These are phyloP conservation scores for Ajuga chamaepitys DNA, from an alignment of 257 asterid genomes.

Conservation along the genomic window DNA sequence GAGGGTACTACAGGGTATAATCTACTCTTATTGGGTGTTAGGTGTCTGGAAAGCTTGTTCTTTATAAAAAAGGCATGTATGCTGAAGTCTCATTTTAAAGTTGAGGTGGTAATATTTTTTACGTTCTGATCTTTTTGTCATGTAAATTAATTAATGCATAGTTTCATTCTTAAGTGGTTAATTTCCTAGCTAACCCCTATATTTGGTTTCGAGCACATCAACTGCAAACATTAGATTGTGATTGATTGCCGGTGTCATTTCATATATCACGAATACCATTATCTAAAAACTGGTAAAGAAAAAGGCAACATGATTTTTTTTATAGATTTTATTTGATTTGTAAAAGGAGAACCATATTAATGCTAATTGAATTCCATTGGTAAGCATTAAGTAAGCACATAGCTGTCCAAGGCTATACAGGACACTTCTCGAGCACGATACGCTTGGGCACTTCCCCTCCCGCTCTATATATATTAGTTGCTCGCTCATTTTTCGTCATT, in stretches of 20 bases:
- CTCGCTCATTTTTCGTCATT: background rate
- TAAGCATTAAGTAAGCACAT: background rate
- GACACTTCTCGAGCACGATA: background rate
- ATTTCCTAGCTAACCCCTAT: background rate
- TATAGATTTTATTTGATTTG: background rate
- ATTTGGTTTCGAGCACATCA: background rate
- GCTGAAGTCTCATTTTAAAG: background rate
- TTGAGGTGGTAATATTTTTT: background rate
- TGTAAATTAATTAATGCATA: background rate
- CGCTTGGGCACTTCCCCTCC: background rate
- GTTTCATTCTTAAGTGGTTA: background rate
- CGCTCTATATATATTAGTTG: background rate
- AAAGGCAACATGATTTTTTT: background rate
- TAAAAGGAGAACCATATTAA: background rate
- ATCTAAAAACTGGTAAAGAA: background rate
- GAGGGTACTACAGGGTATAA: background rate
- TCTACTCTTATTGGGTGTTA: background rate
- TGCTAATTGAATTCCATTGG: background rate
- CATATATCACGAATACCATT: background rate
- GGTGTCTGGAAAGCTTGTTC: background rate
- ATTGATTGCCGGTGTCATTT: background rate
- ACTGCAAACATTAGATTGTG: background rate
- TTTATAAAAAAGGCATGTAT: background rate
- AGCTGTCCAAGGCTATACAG: constrained; percentile 8
- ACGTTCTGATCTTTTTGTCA: background rate